Percentiles rank a stretch among this genome's conserved stretches.
phyloP scores from a whole-genome alignment of 805 yeast species.

The Schizosaccharomyces japonicus region DNA sequence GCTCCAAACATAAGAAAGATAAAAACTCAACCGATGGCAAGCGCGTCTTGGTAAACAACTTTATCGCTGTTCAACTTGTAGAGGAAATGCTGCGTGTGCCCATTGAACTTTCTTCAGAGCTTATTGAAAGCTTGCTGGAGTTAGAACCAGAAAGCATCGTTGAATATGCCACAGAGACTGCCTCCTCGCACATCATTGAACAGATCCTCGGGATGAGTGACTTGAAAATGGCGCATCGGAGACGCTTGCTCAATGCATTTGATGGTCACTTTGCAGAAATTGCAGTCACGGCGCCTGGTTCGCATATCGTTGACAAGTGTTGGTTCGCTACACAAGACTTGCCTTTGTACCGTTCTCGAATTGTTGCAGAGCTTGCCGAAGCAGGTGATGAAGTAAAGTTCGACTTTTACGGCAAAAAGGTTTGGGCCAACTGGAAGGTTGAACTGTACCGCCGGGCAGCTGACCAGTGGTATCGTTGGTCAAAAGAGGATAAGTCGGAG shows the following conservation, averaged over 20 bases:
- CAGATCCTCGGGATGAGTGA: conserved; percentile 22
- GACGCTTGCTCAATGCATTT: conserved; percentile 41
- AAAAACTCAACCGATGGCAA: not conserved
- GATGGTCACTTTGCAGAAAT: conserved; percentile 30
- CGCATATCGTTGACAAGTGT: conserved; percentile 63
- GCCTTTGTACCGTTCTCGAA: conserved; percentile 63
- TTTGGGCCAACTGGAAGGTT: conserved; percentile 87
- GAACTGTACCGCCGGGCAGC: conserved; percentile 27
- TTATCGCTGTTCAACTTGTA: not conserved
- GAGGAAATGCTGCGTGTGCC: not conserved
- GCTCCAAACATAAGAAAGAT: not conserved
- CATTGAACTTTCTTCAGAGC: not conserved
- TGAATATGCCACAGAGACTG: conserved; percentile 6
- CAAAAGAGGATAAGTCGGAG: not conserved
- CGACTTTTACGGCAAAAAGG: conserved; percentile 64
- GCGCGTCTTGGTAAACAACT: not conserved
- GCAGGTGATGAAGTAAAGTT: conserved; percentile 50
- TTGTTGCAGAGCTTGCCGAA: conserved; percentile 34
- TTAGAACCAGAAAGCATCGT: conserved; percentile 1
- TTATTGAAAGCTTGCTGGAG: not conserved
- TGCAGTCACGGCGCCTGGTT: conserved; percentile 70
- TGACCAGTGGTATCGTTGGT: conserved; percentile 1
- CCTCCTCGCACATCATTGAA: conserved; percentile 17
- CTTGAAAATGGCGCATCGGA: conserved; percentile 28
- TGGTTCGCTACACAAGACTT: conserved; percentile 63